A percentile compares a stretch with the other conserved stretches of the same genome.
These are phyloP conservation scores for Amphicarpaea edgeworthii DNA, from an alignment of 306 rosid genomes.

Conservation along the genomic window DNA sequence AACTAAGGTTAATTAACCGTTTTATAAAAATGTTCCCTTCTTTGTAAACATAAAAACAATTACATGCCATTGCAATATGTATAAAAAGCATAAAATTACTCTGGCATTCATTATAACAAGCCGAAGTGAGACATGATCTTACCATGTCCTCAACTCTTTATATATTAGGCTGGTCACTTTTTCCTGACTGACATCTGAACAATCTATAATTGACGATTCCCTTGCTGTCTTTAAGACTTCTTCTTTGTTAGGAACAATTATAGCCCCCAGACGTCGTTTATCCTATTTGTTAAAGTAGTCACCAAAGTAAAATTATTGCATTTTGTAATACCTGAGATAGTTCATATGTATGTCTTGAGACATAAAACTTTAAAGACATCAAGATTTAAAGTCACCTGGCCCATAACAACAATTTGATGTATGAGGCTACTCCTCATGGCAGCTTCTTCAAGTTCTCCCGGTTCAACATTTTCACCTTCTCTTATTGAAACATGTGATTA, in stretches of 20 bases:
- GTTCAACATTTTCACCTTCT: slow-evolving; percentile 96
- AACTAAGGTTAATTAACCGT: slow-evolving; percentile 12
- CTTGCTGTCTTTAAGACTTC: slow-evolving; percentile 73
- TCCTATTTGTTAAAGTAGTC: slow-evolving; percentile 58
- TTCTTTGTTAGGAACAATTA: slow-evolving; percentile 91
- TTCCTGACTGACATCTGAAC: slow-evolving; percentile 68
- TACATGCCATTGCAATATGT: neutral
- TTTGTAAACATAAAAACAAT: neutral
- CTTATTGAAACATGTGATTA: slow-evolving; percentile 44
- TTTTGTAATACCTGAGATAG: slow-evolving; percentile 12
- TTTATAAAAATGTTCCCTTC: neutral
- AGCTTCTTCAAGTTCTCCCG: slow-evolving; percentile 89
- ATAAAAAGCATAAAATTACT: slow-evolving; percentile 6
- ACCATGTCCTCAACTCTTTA: slow-evolving; percentile 75
- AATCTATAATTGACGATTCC: slow-evolving; percentile 55
- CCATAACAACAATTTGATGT: slow-evolving; percentile 87
- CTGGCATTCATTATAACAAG: slow-evolving; percentile 9
- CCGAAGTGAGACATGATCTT: slow-evolving; percentile 32
- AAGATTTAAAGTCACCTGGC: slow-evolving; percentile 70
- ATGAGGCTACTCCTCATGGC: slow-evolving; percentile 82
- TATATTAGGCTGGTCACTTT: slow-evolving; percentile 60
- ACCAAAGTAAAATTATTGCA: slow-evolving; percentile 20
- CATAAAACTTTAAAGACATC: neutral
- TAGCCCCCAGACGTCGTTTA: slow-evolving; percentile 91
- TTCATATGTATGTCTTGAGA: slow-evolving; percentile 26